phyloP scores from a whole-genome alignment of 768 basidiomycete genomes.

The Hydnum rufescens region DNA sequence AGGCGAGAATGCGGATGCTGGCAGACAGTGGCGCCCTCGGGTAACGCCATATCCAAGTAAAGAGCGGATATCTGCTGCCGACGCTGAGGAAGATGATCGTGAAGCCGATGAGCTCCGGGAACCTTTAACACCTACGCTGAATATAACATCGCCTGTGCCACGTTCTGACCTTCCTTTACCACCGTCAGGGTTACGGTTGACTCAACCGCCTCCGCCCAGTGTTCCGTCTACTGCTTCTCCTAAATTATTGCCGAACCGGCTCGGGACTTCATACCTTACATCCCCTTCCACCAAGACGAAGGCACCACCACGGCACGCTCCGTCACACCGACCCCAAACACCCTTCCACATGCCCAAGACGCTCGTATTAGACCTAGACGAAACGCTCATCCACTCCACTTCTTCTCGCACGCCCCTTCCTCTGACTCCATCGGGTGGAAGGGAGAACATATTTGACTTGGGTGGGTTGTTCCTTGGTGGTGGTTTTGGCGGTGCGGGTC shows the following conservation, averaged over 20 bases:
- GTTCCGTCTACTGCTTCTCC: neutral
- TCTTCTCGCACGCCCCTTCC: constrained; percentile 41
- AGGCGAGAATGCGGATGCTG: neutral
- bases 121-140: neutral
- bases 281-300: neutral
- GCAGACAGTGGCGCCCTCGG: neutral
- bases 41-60: neutral
- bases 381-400: constrained; percentile 96
- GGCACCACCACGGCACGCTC: neutral
- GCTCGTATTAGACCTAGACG: constrained; percentile 90
- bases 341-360: constrained; percentile 79
- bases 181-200: neutral
- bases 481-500: constrained; percentile 10
- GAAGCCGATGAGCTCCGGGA: neutral
- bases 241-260: neutral
- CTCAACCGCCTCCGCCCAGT: neutral
- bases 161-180: neutral
- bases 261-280: neutral
- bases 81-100: neutral
- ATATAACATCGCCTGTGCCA: neutral
- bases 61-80: neutral
- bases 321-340: constrained; percentile 15
- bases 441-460: constrained; percentile 29
- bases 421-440: constrained; percentile 26
- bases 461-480: constrained; percentile 29